A percentile compares a stretch with the other conserved stretches of the same genome.
Conservation (phyloP, 129 eudicot genomes). For the Dittrichia graveolens region DNA sequence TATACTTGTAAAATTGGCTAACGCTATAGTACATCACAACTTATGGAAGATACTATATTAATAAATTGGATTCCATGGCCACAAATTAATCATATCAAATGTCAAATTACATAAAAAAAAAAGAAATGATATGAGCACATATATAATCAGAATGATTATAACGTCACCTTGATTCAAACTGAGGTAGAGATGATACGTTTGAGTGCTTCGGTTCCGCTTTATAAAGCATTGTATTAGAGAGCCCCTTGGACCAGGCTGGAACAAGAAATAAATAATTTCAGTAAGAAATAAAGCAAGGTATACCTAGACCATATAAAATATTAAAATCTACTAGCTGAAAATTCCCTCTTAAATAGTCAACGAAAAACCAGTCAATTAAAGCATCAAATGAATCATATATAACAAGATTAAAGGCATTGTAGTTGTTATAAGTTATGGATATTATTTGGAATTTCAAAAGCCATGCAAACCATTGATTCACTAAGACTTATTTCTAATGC, state of each 20-base stretch:
- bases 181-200: conserved; percentile 76
- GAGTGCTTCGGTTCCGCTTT: conserved; percentile 63
- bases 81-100: no score
- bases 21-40: no score
- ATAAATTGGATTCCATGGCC: no score
- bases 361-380: no score
- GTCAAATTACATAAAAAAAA: conserved; percentile 8
- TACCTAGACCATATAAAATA: background rate
- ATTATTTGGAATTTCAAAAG: no score
- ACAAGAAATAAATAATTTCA: background rate
- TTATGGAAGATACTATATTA: no score
- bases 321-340: background rate
- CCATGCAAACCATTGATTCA: no score
- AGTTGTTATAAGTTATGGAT: no score
- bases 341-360: background rate
- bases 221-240: conserved; percentile 78
- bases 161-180: conserved; percentile 63
- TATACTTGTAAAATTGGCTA: no score
- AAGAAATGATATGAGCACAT: background rate
- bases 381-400: no score
- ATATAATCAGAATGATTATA: background rate
- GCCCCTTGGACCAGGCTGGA: conserved; percentile 92
- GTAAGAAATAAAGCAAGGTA: background rate
- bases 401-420: no score
- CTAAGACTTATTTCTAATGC: no score